Evolutionary conservation across 2,329 filamentous ascomycete genomes (phyloP), one percentile per base, ranked within the genome.

Genomic region (Periconia macrospinosa): DNA sequence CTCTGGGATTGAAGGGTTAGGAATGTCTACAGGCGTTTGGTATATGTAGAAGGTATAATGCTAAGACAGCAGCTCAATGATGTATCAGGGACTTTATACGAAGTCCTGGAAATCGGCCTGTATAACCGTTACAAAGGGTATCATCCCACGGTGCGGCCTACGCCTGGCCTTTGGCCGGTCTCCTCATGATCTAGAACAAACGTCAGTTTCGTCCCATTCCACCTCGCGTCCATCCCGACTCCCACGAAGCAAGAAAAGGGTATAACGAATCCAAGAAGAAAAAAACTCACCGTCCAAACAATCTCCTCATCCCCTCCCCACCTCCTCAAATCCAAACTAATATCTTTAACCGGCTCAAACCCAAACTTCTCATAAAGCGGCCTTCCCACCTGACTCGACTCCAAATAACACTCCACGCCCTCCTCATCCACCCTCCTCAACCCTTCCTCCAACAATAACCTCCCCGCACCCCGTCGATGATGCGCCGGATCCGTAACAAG

Each of bases 291-390:
- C 49, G 65, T 66, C 46, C 71, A 70, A 9, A 47, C 47, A 37
- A 72, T 52, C 15, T 54, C 55, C 8, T 67, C 63, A 5, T 66
- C 58, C 5, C 62, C 66, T 9, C 67, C 70, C 47, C 60, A 69
- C 44, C 59, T 57, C 30, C 47, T 64, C 62, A 72, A 48, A 56
- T 75, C 70, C 45, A 75, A 33, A n/a, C 52, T 53, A 17, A 71
- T 53, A 17, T 60, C 55, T 48, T 56, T 65, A 1, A 68, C 59
- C n/a, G 46, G 37, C 49, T 62, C 55, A 43, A 72, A 75, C 0
- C 69, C 70, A 60, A 60, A 64, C 27, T 62, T 57, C 46, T 62
- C 60, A 60, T 75, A 75, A 55, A 75, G 55, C 3, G 66, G 66
- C 47, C 56, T 61, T 2, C 69, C 71, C 62, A 72, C 69, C 3